Conservation (phyloP, 202 grass and related monocot species). For the Schoenoplectus tabernaemontani region DNA sequence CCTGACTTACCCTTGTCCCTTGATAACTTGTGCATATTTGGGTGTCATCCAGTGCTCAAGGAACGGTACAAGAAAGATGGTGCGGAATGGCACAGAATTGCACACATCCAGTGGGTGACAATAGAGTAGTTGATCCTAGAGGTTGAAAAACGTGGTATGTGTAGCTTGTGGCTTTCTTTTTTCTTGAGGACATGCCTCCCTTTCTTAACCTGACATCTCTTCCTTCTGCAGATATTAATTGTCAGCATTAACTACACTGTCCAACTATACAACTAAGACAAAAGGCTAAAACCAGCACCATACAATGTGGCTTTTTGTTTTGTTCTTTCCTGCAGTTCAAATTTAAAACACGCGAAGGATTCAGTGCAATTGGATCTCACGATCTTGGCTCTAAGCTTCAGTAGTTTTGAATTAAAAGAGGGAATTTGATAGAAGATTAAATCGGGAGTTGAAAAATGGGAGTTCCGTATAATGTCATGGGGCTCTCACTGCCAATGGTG, state of each 20-base stretch:
- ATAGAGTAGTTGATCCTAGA: not conserved
- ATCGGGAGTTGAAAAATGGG: not conserved
- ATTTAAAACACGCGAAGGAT: not conserved
- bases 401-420: not conserved
- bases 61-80: not conserved
- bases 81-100: not conserved
- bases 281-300: not conserved
- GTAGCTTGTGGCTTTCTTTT: not conserved
- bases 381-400: not conserved
- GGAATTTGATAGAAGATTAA: not conserved
- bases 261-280: not conserved
- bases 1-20: not conserved
- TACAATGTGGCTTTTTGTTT: not conserved
- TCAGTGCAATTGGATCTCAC: not conserved
- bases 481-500: constrained; percentile 51
- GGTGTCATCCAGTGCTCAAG: not conserved
- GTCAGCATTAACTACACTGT: too few relatives aligned
- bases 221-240: too few relatives aligned
- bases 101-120: not conserved
- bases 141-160: not conserved
- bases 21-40: not conserved
- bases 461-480: constrained; percentile 67
- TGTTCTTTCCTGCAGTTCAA: constrained; percentile 27
- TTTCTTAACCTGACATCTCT: too few relatives aligned
- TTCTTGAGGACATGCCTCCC: not conserved